A percentile compares a stretch with the other conserved stretches of the same genome.
Evolutionary conservation across 345 rosid species (phyloP).

Genomic region (Pistacia atlantica): DNA sequence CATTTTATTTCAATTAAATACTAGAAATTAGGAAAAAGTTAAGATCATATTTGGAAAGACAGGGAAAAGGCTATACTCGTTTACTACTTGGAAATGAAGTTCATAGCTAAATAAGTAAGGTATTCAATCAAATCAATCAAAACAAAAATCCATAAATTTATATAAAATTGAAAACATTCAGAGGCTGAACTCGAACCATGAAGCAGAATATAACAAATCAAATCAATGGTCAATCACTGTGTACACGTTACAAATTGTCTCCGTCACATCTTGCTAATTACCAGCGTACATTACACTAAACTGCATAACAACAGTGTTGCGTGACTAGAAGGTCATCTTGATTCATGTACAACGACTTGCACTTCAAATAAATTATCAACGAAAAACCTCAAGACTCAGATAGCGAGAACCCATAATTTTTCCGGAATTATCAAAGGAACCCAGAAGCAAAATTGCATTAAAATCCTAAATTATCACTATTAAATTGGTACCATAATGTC

Average conservation of each 20-base stretch:
- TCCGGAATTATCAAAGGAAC: neutral
- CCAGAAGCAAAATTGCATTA: conserved; percentile 3
- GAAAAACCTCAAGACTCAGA: conserved; percentile 12
- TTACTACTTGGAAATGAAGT: neutral
- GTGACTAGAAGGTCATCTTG: neutral
- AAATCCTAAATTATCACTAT: conserved; percentile 1
- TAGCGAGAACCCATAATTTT: neutral
- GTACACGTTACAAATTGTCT: neutral
- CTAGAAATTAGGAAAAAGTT: neutral
- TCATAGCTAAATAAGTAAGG: neutral
- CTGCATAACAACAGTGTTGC: neutral
- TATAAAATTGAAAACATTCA: neutral
- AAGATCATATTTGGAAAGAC: neutral
- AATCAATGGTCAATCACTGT: neutral
- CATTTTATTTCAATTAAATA: neutral
- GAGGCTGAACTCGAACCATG: neutral
- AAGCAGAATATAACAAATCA: neutral
- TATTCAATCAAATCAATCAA: neutral
- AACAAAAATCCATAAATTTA: neutral
- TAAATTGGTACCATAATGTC: neutral
- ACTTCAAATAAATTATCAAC: neutral
- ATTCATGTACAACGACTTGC: neutral
- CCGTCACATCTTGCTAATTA: neutral
- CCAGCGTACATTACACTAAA: neutral
- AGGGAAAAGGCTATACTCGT: neutral